phyloP scores from a whole-genome alignment of 495 filamentous ascomycete species.

The Usnea hakonensis region DNA sequence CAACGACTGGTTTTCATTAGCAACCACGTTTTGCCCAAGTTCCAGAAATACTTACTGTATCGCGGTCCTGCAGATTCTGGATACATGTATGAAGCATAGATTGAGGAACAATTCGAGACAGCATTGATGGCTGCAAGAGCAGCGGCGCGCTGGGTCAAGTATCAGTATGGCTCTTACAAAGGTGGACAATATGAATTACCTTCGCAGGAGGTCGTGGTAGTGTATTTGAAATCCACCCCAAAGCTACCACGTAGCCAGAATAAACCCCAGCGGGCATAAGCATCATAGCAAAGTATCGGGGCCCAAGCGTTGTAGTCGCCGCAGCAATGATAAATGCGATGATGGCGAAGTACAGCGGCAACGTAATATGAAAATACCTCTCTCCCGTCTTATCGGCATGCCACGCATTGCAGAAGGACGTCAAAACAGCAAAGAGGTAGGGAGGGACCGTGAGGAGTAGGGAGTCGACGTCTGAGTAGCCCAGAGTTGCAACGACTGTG shows the following conservation, averaged over 20 bases:
- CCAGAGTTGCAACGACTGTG: slow-evolving; percentile 68
- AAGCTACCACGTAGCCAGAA: slow-evolving; percentile 59
- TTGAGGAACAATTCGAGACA: slow-evolving; percentile 60
- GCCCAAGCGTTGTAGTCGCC: slow-evolving; percentile 51
- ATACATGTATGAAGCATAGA: slow-evolving; percentile 77
- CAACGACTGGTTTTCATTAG: slow-evolving; percentile 38
- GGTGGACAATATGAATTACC: background rate
- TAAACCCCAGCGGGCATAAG: slow-evolving; percentile 57
- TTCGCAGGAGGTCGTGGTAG: slow-evolving; percentile 79
- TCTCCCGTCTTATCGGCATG: slow-evolving; percentile 75
- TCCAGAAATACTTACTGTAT: slow-evolving; percentile 32
- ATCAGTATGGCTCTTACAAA: background rate
- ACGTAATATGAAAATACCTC: slow-evolving; percentile 66
- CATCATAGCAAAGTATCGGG: slow-evolving; percentile 78
- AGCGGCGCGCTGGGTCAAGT: slow-evolving; percentile 51
- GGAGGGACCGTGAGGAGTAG: slow-evolving; percentile 73
- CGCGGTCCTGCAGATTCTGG: slow-evolving; percentile 38
- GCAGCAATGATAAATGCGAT: slow-evolving; percentile 70
- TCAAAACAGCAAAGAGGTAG: slow-evolving; percentile 63
- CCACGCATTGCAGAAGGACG: slow-evolving; percentile 63
- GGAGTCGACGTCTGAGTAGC: slow-evolving; percentile 57
- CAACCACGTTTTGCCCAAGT: background rate
- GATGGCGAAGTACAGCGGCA: slow-evolving; percentile 62
- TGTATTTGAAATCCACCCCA: slow-evolving; percentile 74
- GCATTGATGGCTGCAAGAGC: slow-evolving; percentile 77